Percentiles rank a stretch among this genome's conserved stretches.
These are phyloP conservation scores for Flaveria robusta DNA, from an alignment of 129 eudicot genomes.

Conservation along the genomic window DNA sequence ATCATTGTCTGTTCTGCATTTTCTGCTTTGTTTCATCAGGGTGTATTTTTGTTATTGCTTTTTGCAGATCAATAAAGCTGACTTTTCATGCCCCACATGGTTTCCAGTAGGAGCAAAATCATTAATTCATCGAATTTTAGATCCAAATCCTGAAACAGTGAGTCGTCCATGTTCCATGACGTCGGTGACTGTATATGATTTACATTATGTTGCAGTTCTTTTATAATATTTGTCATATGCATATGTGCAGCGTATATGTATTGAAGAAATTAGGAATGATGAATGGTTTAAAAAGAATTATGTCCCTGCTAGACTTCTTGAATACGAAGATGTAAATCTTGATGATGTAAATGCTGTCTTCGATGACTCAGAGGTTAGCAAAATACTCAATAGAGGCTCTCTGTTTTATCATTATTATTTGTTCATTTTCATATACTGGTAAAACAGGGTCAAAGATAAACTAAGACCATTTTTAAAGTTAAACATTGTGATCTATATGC, in stretches of 20 bases:
- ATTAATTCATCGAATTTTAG: conserved; percentile 81
- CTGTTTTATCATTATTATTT: not conserved
- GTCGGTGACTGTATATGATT: not conserved
- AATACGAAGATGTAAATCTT: conserved; percentile 89
- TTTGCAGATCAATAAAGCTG: conserved; percentile 83
- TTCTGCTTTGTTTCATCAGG: conserved; percentile 12
- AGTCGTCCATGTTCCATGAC: conserved; percentile 33
- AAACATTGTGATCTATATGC: not conserved
- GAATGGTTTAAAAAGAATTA: conserved; percentile 91
- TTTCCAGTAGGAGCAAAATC: conserved; percentile 96
- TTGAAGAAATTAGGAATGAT: conserved; percentile 84
- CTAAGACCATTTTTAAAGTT: not conserved
- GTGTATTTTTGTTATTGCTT: conserved; percentile 1
- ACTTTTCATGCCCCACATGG: conserved; percentile 88
- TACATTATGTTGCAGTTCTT: not conserved
- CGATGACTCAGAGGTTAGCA: conserved; percentile 87
- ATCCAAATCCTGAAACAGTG: conserved; percentile 91
- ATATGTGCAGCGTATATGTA: conserved; percentile 70
- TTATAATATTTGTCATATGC: conserved; percentile 16
- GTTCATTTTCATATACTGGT: not conserved
- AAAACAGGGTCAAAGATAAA: not conserved
- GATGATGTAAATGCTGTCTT: conserved; percentile 97
- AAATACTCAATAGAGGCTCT: conserved; percentile 2
- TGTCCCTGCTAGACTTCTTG: conserved; percentile 74
- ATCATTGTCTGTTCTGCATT: not conserved